A percentile compares a stretch with the other conserved stretches of the same genome.
These are phyloP conservation scores for Stagonosporopsis tanaceti DNA, from an alignment of 2,329 filamentous ascomycete species.

Conservation along the genomic window DNA sequence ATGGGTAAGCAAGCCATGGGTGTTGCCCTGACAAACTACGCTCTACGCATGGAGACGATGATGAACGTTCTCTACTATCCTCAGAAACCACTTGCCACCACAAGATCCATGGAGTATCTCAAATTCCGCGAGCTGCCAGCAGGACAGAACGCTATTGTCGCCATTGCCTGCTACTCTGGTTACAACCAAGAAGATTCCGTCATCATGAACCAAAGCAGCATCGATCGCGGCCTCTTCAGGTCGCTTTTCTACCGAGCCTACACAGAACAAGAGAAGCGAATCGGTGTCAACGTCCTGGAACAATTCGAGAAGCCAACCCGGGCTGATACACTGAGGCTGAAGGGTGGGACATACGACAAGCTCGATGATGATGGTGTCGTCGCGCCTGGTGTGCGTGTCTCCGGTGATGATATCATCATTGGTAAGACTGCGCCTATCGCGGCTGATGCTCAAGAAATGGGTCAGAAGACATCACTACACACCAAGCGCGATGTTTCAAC, in stretches of 20 bases:
- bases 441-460: slow-evolving; percentile 90
- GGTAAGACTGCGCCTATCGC: slow-evolving; percentile 97
- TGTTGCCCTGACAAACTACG: slow-evolving; percentile 97
- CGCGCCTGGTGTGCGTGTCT: slow-evolving; percentile 90
- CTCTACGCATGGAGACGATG: slow-evolving; percentile 98
- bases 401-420: slow-evolving; percentile 98
- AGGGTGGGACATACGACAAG: slow-evolving; percentile 97
- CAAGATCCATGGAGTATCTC: slow-evolving; percentile 96
- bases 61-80: slow-evolving; percentile 99
- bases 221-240: slow-evolving; percentile 95
- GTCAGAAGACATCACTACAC: slow-evolving; percentile 87
- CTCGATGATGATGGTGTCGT: slow-evolving; percentile 96
- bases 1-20: slow-evolving; percentile 99
- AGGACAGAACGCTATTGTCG: slow-evolving; percentile 97
- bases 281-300: slow-evolving; percentile 92
- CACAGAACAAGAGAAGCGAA: slow-evolving; percentile 94
- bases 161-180: slow-evolving; percentile 95
- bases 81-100: slow-evolving; percentile 95
- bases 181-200: slow-evolving; percentile 99
- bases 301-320: slow-evolving; percentile 94
- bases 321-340: slow-evolving; percentile 86
- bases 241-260: slow-evolving; percentile 98
- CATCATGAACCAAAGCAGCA: slow-evolving; percentile 99
- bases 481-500: slow-evolving; percentile 96
- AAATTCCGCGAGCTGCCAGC: slow-evolving; percentile 97